Evolutionary conservation across 2,329 filamentous ascomycete genomes (phyloP).

Genomic region (Daldinia eschscholtzii): DNA sequence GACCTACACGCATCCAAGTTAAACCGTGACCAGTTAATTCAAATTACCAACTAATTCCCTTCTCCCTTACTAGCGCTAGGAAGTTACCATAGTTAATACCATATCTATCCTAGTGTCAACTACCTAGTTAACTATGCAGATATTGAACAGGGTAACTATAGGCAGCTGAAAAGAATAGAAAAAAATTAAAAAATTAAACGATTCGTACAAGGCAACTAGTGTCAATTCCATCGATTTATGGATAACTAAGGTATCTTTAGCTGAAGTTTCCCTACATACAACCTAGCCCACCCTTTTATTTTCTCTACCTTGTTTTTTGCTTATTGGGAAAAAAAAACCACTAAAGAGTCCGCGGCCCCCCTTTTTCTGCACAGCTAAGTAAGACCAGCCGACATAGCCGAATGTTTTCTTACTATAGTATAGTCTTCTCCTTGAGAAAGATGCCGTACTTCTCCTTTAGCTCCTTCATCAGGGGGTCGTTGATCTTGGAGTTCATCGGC

Average conservation of each 20-base stretch:
- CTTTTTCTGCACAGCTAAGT: background rate
- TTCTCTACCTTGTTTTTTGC: slow-evolving; percentile 1
- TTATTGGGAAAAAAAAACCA: background rate
- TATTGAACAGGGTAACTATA: background rate
- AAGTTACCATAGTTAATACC: background rate
- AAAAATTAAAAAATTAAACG: background rate
- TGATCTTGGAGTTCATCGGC: slow-evolving; percentile 78
- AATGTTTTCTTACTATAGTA: slow-evolving; percentile 16
- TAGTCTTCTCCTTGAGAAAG: slow-evolving; percentile 49
- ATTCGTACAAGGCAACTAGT: slow-evolving; percentile 3
- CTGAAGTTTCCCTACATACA: background rate
- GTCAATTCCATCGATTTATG: slow-evolving; percentile 7
- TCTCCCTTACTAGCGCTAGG: no score
- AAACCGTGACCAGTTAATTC: background rate
- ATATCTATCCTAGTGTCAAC: no score
- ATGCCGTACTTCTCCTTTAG: slow-evolving; percentile 74
- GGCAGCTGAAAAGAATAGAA: slow-evolving; percentile 1
- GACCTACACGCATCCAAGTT: no score
- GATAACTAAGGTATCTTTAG: background rate
- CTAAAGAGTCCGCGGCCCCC: slow-evolving; percentile 4
- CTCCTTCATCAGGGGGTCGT: slow-evolving; percentile 70
- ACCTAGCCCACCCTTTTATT: slow-evolving; percentile 7
- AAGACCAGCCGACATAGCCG: slow-evolving; percentile 6
- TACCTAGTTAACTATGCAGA: no score
- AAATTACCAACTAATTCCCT: no score